Base-by-base conservation (phyloP, 331 rosid species). In the Malus hybrid region DNA sequence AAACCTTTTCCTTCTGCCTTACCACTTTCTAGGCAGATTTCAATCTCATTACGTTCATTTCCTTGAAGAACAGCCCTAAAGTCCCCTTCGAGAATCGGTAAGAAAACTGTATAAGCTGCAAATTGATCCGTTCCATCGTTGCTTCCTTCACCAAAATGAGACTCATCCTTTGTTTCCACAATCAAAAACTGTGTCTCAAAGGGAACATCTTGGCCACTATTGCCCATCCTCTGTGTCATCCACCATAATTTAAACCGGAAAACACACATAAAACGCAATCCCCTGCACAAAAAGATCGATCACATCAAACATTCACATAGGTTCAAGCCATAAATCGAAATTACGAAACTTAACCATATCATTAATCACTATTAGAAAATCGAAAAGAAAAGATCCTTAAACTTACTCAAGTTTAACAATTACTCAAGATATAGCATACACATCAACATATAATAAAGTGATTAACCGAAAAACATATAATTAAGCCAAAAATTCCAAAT, bases 191-290 rank as follows among this genome's bases (percentile, higher is more conserved):
- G 97, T 0, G 98, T 93, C 87, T 93, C 98, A 67, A 88, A 22
- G 5, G 98, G 98, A 19, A 93, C 42, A 22, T 93, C 97, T 50
- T 86, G 69, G 52, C 98, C 97, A 20, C 77, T 80, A 32, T 34
- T 80, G 1, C 98, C 97, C 93, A 93, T 93, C 81, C 97, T 86
- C 85, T 93, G 96, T 5, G 97, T 88, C 97, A 93, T 91, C 98
- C 98, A 39, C 46, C 98, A 93, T 89, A 93, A 70, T 36, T 91
- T 93, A 85, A 93, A 93, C 48, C 98, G 91, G 33, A 91, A 91
- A 16, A 79, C 82, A 59, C 98, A 83, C 94, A 93, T 88, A 72
- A 93, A 90, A 6, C 94, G 72, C 89, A 91, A 73, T 4, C 93
- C 96, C 81, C 98, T 93, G 73, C 56, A 20, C 32, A 6, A 22